Conservation (phyloP, 192 early-diverging fungal species). For the Coemansia furcata region DNA sequence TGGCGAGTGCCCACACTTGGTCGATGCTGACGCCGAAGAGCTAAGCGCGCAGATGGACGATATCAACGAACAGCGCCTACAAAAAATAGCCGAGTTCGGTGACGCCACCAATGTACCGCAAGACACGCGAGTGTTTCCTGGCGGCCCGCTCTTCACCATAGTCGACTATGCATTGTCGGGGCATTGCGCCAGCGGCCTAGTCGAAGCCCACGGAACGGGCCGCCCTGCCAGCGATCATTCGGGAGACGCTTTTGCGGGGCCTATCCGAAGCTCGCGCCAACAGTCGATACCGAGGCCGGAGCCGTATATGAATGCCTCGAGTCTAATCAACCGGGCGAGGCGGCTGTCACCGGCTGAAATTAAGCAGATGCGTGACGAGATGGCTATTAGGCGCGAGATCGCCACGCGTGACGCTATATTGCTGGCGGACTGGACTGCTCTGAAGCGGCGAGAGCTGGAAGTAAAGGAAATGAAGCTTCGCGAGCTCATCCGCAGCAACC, state of each 20-base stretch:
- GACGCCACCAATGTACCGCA: conserved; percentile 14
- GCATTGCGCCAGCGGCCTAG: background rate
- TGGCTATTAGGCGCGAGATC: conserved; percentile 28
- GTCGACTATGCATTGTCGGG: conserved; percentile 24
- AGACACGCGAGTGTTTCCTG: conserved; percentile 22
- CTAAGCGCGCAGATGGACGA: conserved; percentile 2
- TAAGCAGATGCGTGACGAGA: conserved; percentile 30
- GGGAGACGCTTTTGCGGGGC: background rate
- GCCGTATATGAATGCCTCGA: background rate
- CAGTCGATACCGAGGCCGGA: background rate
- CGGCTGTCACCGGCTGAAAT: conserved; percentile 19
- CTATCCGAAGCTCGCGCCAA: background rate
- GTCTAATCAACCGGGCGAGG: conserved; percentile 12
- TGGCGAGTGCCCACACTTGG: conserved; percentile 25
- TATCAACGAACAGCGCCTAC: background rate
- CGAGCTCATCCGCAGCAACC: conserved; percentile 13
- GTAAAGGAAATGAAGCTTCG: conserved; percentile 19
- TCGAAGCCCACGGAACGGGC: background rate
- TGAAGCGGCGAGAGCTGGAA: conserved; percentile 35
- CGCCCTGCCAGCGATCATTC: background rate
- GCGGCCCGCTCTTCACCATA: conserved; percentile 35
- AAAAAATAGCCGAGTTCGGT: conserved; percentile 12
- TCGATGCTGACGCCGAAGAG: conserved; percentile 1
- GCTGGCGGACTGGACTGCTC: conserved; percentile 39
- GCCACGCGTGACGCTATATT: conserved; percentile 27